Conservation (phyloP, 768 basidiomycete genomes). For the Amanita rubescens region DNA sequence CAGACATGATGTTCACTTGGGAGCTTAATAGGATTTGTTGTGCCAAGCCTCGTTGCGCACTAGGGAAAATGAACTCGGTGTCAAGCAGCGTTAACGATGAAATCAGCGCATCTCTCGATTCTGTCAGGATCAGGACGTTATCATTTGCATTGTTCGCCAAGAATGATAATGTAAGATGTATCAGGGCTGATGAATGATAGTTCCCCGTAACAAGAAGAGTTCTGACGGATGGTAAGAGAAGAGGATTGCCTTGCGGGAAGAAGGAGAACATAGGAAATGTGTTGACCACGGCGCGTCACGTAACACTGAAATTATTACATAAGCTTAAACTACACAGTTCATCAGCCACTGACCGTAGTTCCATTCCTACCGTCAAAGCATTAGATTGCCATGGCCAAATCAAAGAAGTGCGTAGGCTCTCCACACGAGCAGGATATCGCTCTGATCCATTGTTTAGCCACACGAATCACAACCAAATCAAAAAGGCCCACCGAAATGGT, state of each 20-base stretch:
- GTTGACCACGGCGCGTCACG: no score
- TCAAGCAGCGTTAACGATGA: slow-evolving; percentile 36
- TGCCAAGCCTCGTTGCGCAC: slow-evolving; percentile 22
- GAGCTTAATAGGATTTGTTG: slow-evolving; percentile 31
- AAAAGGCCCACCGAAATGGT: slow-evolving; percentile 97
- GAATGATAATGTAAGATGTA: slow-evolving; percentile 57
- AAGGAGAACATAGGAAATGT: slow-evolving; percentile 19
- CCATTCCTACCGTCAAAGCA: background rate
- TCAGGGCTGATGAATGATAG: slow-evolving; percentile 61
- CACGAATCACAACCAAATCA: slow-evolving; percentile 94
- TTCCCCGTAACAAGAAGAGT: slow-evolving; percentile 57
- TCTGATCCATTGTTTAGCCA: slow-evolving; percentile 40
- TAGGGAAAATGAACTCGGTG: slow-evolving; percentile 47
- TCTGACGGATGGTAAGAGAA: slow-evolving; percentile 45
- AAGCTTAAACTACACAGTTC: slow-evolving; percentile 28
- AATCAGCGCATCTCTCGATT: slow-evolving; percentile 40
- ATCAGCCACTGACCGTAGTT: slow-evolving; percentile 31
- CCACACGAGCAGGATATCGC: background rate
- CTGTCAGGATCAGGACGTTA: slow-evolving; percentile 43
- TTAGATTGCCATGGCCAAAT: slow-evolving; percentile 79
- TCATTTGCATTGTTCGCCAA: slow-evolving; percentile 23
- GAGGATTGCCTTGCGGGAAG: slow-evolving; percentile 31
- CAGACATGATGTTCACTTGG: slow-evolving; percentile 49
- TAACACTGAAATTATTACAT: background rate
- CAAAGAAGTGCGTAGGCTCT: slow-evolving; percentile 68